phyloP scores from a whole-genome alignment of 345 rosid genomes.

The Camelina sativa region DNA sequence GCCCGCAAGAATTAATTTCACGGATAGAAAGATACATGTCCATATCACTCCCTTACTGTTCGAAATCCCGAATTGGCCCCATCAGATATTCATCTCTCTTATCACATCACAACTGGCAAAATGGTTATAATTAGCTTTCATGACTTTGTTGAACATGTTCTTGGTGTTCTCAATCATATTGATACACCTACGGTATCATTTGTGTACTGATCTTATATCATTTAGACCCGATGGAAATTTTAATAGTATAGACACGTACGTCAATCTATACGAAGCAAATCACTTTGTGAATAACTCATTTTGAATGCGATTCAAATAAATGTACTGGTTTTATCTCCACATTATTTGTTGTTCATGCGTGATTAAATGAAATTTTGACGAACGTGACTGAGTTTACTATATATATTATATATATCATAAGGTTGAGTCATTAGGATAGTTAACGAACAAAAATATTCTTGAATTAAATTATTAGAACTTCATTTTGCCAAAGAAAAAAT shows the following conservation, averaged over 20 bases:
- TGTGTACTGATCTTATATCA: not conserved
- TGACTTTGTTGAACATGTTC: slow-evolving; percentile 3
- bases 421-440: not conserved
- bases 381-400: not conserved
- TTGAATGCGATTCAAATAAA: not conserved
- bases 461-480: not conserved
- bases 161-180: not conserved
- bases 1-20: not conserved
- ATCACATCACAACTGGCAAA: slow-evolving; percentile 24
- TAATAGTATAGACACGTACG: not conserved
- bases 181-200: not conserved
- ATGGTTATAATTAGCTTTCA: not conserved
- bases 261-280: not conserved
- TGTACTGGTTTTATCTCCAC: not conserved
- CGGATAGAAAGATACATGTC: slow-evolving; percentile 17
- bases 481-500: not conserved
- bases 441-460: not conserved
- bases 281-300: not conserved
- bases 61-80: not conserved
- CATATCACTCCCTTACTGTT: slow-evolving; percentile 18
- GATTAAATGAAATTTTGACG: not conserved
- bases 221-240: not conserved
- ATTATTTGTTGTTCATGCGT: not conserved
- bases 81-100: slow-evolving; percentile 11
- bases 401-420: too few species aligned